Base-by-base conservation (phyloP, 805 yeast species). In the Kazachstania martiniae region DNA sequence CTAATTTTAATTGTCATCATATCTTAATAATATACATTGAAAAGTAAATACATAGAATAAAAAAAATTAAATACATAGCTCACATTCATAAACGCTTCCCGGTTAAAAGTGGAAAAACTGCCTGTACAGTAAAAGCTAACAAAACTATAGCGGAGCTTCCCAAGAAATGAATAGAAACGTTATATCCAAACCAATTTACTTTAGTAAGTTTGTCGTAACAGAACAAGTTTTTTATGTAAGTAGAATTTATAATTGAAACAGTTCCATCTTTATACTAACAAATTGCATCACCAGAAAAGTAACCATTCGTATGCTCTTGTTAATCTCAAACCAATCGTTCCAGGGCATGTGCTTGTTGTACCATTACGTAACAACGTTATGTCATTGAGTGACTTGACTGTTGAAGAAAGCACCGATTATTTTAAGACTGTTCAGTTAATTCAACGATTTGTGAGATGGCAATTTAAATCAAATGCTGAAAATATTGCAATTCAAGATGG, bases 401-500 rank as follows among this genome's bases (percentile, higher is more conserved):
- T 62, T 0, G 86, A 74, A 34, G 97, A 91, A 50, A 65, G 75
- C 3, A 53, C 65, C 3, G 98, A 91, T 53, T 82, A 78, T 54
- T 85, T 86, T 67, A 56, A 57, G 16, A 74, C 94, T 0, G 61
- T 91, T 8, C 95, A 83, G 43, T 48, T 69, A 29, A 67, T 91
- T 0, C 77, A 85, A 39, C 58, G 61, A 33, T 79, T 86, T 40
- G 75, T 91, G 12, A 76, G 69, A 41, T 48, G 65, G 36, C 61
- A 67, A 9, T 91, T 77, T 53, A 66, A 75, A 22, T 94, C 95
- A 2, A 93, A 87, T 44, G 66, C 94, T 1, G 50, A 86, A 38
- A 93, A 93, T 51, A 68, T 91, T 25, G 89, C 96, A 8, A 84
- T 93, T 37, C 99, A 91, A 54, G 99, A 91, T 53, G 98, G 98